Percentiles rank a stretch among this genome's conserved stretches.
These are phyloP conservation scores for Emmonsiellopsis sp. DNA, from an alignment of 2,329 filamentous ascomycete genomes.

Conservation along the genomic window DNA sequence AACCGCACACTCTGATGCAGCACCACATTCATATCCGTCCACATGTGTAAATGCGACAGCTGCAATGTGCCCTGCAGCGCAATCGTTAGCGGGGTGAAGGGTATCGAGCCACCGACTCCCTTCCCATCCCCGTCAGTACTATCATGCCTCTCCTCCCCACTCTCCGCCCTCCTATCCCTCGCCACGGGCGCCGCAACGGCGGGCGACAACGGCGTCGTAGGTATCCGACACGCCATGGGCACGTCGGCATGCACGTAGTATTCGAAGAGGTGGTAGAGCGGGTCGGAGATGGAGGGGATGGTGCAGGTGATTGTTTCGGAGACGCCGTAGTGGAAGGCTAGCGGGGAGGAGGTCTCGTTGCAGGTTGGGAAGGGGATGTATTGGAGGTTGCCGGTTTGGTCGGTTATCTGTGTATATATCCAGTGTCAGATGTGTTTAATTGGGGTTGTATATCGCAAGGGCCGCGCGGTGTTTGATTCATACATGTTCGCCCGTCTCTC, in stretches of 20 bases:
- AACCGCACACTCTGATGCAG: slow-evolving; percentile 49
- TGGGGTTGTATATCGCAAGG: neutral
- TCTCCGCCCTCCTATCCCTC: slow-evolving; percentile 36
- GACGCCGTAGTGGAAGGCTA: slow-evolving; percentile 79
- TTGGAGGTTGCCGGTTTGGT: slow-evolving; percentile 71
- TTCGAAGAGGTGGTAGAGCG: slow-evolving; percentile 50
- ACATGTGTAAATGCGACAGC: slow-evolving; percentile 79
- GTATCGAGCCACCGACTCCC: slow-evolving; percentile 30
- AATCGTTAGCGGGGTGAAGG: slow-evolving; percentile 75
- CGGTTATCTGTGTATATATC: slow-evolving; percentile 19
- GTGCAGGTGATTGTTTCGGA: slow-evolving; percentile 51
- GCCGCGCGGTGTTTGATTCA: slow-evolving; percentile 11
- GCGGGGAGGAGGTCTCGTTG: slow-evolving; percentile 73
- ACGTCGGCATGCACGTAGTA: slow-evolving; percentile 98
- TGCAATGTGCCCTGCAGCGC: slow-evolving; percentile 85
- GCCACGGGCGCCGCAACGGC: slow-evolving; percentile 15
- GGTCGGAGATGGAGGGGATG: slow-evolving; percentile 43
- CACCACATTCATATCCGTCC: slow-evolving; percentile 80
- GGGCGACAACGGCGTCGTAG: slow-evolving; percentile 56
- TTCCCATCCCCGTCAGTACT: slow-evolving; percentile 9
- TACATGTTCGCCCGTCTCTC: slow-evolving; percentile 77
- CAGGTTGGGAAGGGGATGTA: slow-evolving; percentile 87
- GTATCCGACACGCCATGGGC: slow-evolving; percentile 82
- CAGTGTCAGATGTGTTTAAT: neutral
- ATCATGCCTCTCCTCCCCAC: slow-evolving; percentile 1